Percentiles rank a stretch among this genome's conserved stretches.
These are phyloP conservation scores for Dactylellina parvicollis DNA, from an alignment of 2,329 filamentous ascomycete species.

Conservation along the genomic window DNA sequence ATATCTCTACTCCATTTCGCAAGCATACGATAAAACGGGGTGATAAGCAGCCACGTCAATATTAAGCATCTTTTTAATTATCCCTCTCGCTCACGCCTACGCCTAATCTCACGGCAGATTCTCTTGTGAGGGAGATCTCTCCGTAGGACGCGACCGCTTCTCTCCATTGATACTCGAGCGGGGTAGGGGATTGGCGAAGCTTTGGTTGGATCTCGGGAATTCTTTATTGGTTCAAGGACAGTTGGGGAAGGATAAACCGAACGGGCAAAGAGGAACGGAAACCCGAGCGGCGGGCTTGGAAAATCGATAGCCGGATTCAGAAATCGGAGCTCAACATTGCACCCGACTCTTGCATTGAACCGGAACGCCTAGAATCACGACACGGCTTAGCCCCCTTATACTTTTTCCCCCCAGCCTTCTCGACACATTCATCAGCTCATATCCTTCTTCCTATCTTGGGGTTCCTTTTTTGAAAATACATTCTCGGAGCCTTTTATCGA, in stretches of 20 bases:
- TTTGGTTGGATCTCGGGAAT: too few species aligned
- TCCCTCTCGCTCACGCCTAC: background rate
- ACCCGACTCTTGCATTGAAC: background rate
- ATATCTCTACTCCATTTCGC: background rate
- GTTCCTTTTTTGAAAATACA: constrained; percentile 13
- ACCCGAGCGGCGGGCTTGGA: background rate
- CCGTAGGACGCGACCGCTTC: too few species aligned
- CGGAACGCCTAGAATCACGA: background rate
- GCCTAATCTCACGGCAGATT: too few species aligned
- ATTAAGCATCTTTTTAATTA: background rate
- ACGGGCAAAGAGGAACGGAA: background rate
- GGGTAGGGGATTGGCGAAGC: constrained; percentile 29
- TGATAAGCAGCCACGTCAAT: constrained; percentile 20
- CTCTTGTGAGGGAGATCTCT: too few species aligned
- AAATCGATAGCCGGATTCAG: background rate
- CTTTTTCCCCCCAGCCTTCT: background rate
- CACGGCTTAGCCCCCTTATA: background rate
- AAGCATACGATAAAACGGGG: constrained; percentile 12
- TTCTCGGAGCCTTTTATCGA: background rate
- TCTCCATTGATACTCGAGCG: constrained; percentile 17
- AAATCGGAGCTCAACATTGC: background rate
- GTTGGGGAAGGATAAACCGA: constrained; percentile 17
- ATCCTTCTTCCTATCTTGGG: background rate
- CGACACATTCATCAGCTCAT: background rate
- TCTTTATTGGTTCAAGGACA: too few species aligned